Base-by-base conservation (phyloP, 2,329 filamentous ascomycete genomes). In the Phoma herbarum region DNA sequence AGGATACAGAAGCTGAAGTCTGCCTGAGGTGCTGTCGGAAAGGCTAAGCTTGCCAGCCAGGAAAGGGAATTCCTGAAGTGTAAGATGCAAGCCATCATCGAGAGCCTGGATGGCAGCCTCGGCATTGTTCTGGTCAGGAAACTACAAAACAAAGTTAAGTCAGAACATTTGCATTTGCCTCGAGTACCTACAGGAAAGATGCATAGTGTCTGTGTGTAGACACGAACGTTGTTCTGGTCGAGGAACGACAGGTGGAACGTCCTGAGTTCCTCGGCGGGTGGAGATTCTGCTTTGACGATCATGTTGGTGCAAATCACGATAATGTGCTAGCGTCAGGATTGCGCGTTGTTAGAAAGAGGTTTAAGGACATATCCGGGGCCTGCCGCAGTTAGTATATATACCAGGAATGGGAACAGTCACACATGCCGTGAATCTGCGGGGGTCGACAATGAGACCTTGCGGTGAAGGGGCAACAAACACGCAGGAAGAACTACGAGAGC, bases 181-280 rank as follows among this genome's bases (percentile, higher is more conserved):
- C 18, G 14, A 37, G 16, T n/a, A 58, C 66, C 46, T 51, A 69
- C 68, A 4, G 72, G 72, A 37, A 76, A 76, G 0, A 74, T 66
- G 39, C 65, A 63, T 18, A 76, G 61, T 10, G 67, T 69, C 42
- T 71, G 72, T 12, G 67, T 73, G 57, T 75, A 75, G 8, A 71
- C 70, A 37, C 73, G 70, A 52, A 73, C 72, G 11, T 67, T 66
- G 47, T 71, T 72, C 39, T 76, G 72, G 46, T 76, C 73, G 20
- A 71, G 29, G 43, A 66, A 62, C 16, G 72, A 72, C 9, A 76
- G 65, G 50, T 74, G 65, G 52, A 76, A 67, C 8, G 59, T 61
- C 35, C 65, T 64, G 43, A 61, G 60, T n/a, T 62, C 63, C 54
- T 60, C 61, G 25, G 57, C 47, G 35, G 66, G 65, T 26, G 66